Evolutionary conservation across 108 stramenopile species (phyloP).

Genomic region (Skeletonema menzelii): DNA sequence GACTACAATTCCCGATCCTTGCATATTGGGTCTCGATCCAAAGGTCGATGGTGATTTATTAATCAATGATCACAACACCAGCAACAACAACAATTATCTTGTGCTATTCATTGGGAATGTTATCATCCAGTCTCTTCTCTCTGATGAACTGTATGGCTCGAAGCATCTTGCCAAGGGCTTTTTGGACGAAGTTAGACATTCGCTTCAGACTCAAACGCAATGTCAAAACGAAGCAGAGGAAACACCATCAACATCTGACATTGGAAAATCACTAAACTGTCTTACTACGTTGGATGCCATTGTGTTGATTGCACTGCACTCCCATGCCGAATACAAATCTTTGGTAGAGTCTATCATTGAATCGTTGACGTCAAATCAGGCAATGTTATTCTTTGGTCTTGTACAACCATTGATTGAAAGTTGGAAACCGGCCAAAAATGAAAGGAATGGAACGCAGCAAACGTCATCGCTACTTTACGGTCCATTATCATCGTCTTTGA

Average conservation of each 20-base stretch:
- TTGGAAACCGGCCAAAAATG: slow-evolving; percentile 15
- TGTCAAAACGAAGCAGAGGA: not conserved
- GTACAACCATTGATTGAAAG: slow-evolving; percentile 23
- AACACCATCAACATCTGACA: not conserved
- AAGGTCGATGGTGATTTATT: not conserved
- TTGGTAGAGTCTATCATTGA: slow-evolving; percentile 28
- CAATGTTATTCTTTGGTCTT: slow-evolving; percentile 13
- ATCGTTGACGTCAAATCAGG: slow-evolving; percentile 13
- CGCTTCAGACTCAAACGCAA: slow-evolving; percentile 7
- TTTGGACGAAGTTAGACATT: slow-evolving; percentile 17
- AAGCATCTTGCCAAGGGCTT: slow-evolving; percentile 21
- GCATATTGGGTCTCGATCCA: not conserved
- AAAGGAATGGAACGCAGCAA: slow-evolving; percentile 4
- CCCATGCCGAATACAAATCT: slow-evolving; percentile 14
- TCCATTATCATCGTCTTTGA: slow-evolving; percentile 28
- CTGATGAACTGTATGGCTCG: slow-evolving; percentile 23
- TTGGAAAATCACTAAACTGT: not conserved
- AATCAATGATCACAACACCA: not conserved
- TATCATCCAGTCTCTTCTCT: slow-evolving; percentile 23
- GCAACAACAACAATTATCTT: slow-evolving; percentile 6
- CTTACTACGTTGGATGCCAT: slow-evolving; percentile 36
- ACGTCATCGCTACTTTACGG: slow-evolving; percentile 24
- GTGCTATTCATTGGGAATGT: slow-evolving; percentile 38
- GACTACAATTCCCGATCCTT: not conserved
- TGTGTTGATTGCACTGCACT: slow-evolving; percentile 34